These are phyloP conservation scores for Sugiyamaella japonica DNA, from an alignment of 1,139 yeast genomes.

Conservation along the genomic window DNA sequence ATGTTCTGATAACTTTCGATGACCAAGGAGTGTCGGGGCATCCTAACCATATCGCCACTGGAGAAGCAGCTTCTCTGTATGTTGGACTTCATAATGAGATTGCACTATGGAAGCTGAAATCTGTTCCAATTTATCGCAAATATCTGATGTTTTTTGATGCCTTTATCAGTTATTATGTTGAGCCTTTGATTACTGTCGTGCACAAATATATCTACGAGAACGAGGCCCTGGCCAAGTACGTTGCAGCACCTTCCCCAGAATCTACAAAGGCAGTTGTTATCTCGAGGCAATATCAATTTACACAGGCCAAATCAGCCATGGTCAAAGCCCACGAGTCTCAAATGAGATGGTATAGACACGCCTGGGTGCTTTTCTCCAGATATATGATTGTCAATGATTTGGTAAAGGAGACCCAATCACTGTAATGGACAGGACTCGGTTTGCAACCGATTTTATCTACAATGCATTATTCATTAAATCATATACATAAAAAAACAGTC, in stretches of 20 bases:
- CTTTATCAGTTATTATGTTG: slow-evolving; percentile 26
- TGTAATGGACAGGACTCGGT: neutral
- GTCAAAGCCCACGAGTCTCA: slow-evolving; percentile 80
- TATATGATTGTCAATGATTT: slow-evolving; percentile 73
- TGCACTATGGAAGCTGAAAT: slow-evolving; percentile 37
- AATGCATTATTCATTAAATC: slow-evolving; percentile 4
- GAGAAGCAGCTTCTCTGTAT: slow-evolving; percentile 49
- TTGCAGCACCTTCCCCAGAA: slow-evolving; percentile 10
- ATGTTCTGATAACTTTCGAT: slow-evolving; percentile 78
- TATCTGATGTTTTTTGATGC: slow-evolving; percentile 40
- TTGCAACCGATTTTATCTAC: no score
- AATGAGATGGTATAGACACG: slow-evolving; percentile 93
- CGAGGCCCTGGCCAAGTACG: neutral
- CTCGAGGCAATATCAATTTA: slow-evolving; percentile 20
- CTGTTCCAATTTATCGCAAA: slow-evolving; percentile 43
- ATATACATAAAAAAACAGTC: slow-evolving; percentile 20
- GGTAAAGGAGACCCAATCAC: slow-evolving; percentile 29
- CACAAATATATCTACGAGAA: slow-evolving; percentile 6
- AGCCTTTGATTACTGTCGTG: slow-evolving; percentile 1
- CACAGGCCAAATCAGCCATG: slow-evolving; percentile 57
- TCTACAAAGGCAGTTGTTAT: slow-evolving; percentile 12
- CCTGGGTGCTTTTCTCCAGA: slow-evolving; percentile 78
- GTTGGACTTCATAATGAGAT: slow-evolving; percentile 20
- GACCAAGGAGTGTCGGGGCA: slow-evolving; percentile 79
- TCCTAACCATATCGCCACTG: slow-evolving; percentile 75